These are phyloP conservation scores for Phaeotremella skinneri DNA, from an alignment of 768 basidiomycete species.

Conservation along the genomic window DNA sequence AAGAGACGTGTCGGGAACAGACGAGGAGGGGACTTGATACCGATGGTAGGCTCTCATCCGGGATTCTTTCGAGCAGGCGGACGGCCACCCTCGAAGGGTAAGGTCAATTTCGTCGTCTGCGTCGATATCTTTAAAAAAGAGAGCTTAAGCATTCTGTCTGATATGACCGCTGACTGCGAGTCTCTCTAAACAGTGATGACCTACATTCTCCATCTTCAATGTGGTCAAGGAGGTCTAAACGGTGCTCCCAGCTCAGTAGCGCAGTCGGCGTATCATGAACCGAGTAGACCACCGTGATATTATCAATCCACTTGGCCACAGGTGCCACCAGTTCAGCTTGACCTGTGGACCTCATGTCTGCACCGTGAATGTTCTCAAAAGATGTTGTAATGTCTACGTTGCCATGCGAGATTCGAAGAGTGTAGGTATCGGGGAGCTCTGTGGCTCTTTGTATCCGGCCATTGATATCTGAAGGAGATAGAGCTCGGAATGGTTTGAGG, in stretches of 20 bases:
- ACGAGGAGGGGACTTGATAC: conserved; percentile 2
- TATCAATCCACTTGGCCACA: conserved; percentile 29
- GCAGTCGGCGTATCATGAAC: conserved; percentile 43
- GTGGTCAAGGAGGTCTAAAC: conserved; percentile 28
- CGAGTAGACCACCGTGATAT: conserved; percentile 34
- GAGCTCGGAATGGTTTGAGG: conserved; percentile 40
- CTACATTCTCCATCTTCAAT: conserved; percentile 42
- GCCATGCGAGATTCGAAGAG: conserved; percentile 25
- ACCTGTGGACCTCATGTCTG: conserved; percentile 27
- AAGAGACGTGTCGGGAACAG: conserved; percentile 6
- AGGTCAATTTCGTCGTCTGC: conserved; percentile 28
- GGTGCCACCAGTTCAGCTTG: conserved; percentile 32
- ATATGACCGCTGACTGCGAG: not conserved
- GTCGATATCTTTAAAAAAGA: conserved; percentile 21
- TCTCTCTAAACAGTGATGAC: conserved; percentile 8
- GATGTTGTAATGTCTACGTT: conserved; percentile 24
- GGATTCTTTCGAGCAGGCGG: conserved; percentile 21
- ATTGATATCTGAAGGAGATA: conserved; percentile 34
- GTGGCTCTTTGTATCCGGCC: conserved; percentile 19
- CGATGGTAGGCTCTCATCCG: conserved; percentile 7
- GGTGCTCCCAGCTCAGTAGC: conserved; percentile 34
- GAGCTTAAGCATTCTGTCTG: too few species aligned
- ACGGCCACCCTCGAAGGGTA: conserved; percentile 27
- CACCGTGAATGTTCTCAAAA: conserved; percentile 26
- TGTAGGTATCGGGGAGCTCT: conserved; percentile 23